A percentile compares a stretch with the other conserved stretches of the same genome.
phyloP scores from a whole-genome alignment of 257 asterid genomes.

The Misopates orontium region DNA sequence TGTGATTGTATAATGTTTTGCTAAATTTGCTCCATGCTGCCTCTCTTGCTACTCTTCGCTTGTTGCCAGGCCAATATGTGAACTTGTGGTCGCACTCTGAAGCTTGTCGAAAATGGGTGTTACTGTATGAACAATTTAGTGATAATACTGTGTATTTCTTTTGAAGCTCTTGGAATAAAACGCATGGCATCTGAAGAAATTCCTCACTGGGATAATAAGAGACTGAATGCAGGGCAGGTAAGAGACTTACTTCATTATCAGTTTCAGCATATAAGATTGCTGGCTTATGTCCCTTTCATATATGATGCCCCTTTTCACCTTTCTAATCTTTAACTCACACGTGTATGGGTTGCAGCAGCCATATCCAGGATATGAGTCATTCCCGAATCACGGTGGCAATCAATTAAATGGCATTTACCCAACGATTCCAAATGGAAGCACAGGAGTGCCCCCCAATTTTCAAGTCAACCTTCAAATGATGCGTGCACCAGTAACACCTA shows the following conservation, averaged over 20 bases:
- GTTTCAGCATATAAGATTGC: slow-evolving; percentile 12
- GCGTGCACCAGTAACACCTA: slow-evolving; percentile 40
- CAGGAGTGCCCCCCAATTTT: slow-evolving; percentile 46
- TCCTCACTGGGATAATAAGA: slow-evolving; percentile 76
- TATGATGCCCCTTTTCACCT: slow-evolving; percentile 17
- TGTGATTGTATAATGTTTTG: not conserved
- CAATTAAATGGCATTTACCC: slow-evolving; percentile 43
- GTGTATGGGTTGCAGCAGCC: slow-evolving; percentile 55
- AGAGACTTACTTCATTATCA: slow-evolving; percentile 27
- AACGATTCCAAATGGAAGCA: slow-evolving; percentile 42
- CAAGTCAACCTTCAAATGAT: slow-evolving; percentile 53
- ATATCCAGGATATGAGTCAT: slow-evolving; percentile 43
- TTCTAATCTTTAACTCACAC: slow-evolving; percentile 31
- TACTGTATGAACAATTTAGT: slow-evolving; percentile 20
- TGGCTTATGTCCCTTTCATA: slow-evolving; percentile 4
- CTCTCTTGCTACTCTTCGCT: not conserved
- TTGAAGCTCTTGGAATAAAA: slow-evolving; percentile 87
- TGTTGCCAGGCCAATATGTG: slow-evolving; percentile 1
- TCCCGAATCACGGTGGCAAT: slow-evolving; percentile 41
- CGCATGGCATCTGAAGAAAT: slow-evolving; percentile 84
- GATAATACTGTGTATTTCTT: slow-evolving; percentile 17
- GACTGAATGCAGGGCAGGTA: slow-evolving; percentile 88
- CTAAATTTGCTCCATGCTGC: not conserved
- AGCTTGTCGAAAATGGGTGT: slow-evolving; percentile 21
- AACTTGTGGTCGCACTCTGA: not conserved